phyloP scores from a whole-genome alignment of 2,329 filamentous ascomycete genomes.

The Macroventuria anomochaeta region DNA sequence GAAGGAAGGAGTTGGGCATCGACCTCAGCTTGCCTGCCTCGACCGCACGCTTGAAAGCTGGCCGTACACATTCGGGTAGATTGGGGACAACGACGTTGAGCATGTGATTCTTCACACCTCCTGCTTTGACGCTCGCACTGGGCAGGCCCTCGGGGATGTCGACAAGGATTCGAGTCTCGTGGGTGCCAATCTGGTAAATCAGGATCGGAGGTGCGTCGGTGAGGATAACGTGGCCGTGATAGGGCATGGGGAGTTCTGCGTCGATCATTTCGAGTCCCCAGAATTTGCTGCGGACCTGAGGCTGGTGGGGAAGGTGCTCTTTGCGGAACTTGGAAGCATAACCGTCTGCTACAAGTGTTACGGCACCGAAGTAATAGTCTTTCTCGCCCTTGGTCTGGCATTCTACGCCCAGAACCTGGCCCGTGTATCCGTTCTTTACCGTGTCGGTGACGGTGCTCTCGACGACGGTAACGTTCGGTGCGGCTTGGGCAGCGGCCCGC shows the following conservation, averaged over 20 bases:
- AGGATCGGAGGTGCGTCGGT: slow-evolving; percentile 79
- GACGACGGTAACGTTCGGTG: slow-evolving; percentile 86
- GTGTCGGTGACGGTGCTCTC: slow-evolving; percentile 85
- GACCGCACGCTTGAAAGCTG: slow-evolving; percentile 77
- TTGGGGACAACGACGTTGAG: slow-evolving; percentile 78
- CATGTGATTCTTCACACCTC: slow-evolving; percentile 86
- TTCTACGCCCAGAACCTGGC: slow-evolving; percentile 83
- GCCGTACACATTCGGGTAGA: slow-evolving; percentile 73
- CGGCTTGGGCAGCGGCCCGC: slow-evolving; percentile 73
- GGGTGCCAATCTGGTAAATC: slow-evolving; percentile 95
- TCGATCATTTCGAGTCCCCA: slow-evolving; percentile 93
- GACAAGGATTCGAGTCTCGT: slow-evolving; percentile 88
- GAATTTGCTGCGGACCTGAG: slow-evolving; percentile 83
- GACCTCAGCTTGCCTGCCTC: slow-evolving; percentile 78
- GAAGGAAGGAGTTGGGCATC: slow-evolving; percentile 97
- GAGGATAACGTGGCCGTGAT: slow-evolving; percentile 88
- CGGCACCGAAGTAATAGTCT: slow-evolving; percentile 82
- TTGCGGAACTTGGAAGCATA: slow-evolving; percentile 93
- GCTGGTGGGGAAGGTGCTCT: slow-evolving; percentile 70
- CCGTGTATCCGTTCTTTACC: slow-evolving; percentile 70
- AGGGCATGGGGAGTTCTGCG: slow-evolving; percentile 74
- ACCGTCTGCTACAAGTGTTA: slow-evolving; percentile 91
- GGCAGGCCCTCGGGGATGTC: slow-evolving; percentile 83
- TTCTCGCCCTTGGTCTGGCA: slow-evolving; percentile 68
- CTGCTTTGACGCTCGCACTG: slow-evolving; percentile 73